Evolutionary conservation across 2,329 filamentous ascomycete genomes (phyloP).

Genomic region (Cladophialophora immunda): DNA sequence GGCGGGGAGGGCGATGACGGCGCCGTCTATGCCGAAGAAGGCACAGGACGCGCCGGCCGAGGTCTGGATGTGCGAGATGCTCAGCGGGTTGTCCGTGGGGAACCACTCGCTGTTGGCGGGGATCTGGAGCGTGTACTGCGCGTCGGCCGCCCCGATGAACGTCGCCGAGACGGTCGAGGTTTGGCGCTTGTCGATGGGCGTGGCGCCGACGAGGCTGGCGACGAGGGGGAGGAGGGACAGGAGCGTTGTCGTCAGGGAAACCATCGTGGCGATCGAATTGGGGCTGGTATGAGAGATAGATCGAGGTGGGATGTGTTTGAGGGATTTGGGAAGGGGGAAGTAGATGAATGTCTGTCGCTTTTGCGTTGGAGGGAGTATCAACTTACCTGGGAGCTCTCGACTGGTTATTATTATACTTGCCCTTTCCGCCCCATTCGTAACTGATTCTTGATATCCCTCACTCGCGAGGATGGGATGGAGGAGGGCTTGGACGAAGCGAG

Average conservation of each 20-base stretch:
- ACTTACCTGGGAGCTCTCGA: background rate
- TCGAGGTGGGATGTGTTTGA: background rate
- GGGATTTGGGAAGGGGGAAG: background rate
- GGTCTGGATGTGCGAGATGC: constrained; percentile 30
- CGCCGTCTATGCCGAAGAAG: constrained; percentile 36
- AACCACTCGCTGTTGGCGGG: constrained; percentile 27
- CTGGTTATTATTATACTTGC: background rate
- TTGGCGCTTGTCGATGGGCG: background rate
- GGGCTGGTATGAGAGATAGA: background rate
- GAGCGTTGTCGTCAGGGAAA: constrained; percentile 3
- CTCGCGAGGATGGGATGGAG: background rate
- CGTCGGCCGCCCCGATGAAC: constrained; percentile 32
- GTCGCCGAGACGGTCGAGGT: constrained; percentile 16
- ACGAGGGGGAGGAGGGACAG: background rate
- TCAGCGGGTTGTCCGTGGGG: constrained; percentile 30
- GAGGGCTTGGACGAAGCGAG: background rate
- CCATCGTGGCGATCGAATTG: too few relatives aligned
- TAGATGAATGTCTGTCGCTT: background rate
- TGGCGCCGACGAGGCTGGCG: background rate
- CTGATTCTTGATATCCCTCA: background rate
- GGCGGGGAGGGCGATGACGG: constrained; percentile 26
- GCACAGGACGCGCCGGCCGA: constrained; percentile 26
- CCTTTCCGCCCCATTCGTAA: background rate
- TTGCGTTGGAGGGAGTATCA: background rate
- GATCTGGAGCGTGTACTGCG: constrained; percentile 31